Evolutionary conservation across 2,329 filamentous ascomycete species (phyloP), one percentile per base, ranked within the genome.

Genomic region (Colletotrichum sp.): DNA sequence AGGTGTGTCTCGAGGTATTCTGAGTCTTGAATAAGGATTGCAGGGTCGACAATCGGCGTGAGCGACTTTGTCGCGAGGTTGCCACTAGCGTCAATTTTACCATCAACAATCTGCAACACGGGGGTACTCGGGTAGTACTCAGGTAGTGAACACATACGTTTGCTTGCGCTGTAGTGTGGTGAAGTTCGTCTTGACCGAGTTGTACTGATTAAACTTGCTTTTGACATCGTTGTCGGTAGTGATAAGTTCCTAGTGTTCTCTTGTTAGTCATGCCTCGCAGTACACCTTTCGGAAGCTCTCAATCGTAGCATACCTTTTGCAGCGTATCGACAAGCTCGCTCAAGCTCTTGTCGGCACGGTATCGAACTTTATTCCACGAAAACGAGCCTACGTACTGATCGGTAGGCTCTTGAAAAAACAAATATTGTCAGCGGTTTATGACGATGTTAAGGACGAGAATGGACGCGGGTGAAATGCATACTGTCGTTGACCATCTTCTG

Each of bases 1-100:
- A 99, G 92, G 83, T 98, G 96, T 34, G 97, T 98, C 87, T 98
- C 96, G 80, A 99, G 93, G 86, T 98, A 99, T 86, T 99, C 97
- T 24, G 96, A 98, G 83, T 98, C 93, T 84, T 94, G 94, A 78
- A 98, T 91, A 59, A 98, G 90, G 75, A 96, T 87, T 71, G 91
- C 88, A 10, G 96, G 96, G 81, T 96, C 91, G 80, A 99, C 94
- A 77, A 99, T 92, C 15, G 95, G 93, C n/a, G 95, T 93, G 78
- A 99, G 93, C 15, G 96, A 99, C 84, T 96, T 98, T 80, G 96
- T 98, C 26, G 96, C 92, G 64, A 99, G 93, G 84, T 98, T 99
- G 78, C 97, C 97, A 68, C 94, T 96, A 55, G 59, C 67, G 30
- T 18, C 21, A 26, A 7, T 43, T 34, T 80, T 68, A 82, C 78